These are phyloP conservation scores for Cucurbita maxima DNA, from an alignment of 306 rosid species.

Conservation along the genomic window DNA sequence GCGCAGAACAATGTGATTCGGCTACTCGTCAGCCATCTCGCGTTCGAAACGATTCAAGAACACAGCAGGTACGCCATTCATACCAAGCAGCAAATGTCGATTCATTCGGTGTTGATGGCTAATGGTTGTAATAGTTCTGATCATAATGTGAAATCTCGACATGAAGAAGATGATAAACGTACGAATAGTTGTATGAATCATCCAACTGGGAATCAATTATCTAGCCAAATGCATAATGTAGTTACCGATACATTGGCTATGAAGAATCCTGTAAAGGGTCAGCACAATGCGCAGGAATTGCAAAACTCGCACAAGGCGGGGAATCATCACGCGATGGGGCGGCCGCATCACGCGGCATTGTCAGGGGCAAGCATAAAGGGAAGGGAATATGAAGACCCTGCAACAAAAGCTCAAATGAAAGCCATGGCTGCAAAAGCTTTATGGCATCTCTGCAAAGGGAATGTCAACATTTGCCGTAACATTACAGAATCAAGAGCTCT, in stretches of 20 bases:
- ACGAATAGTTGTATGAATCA: neutral
- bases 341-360: neutral
- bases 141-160: neutral
- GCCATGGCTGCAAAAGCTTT: slow-evolving; percentile 63
- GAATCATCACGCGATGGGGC: neutral
- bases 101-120: slow-evolving; percentile 43
- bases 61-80: slow-evolving; percentile 49
- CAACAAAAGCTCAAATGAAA: slow-evolving; percentile 50
- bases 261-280: neutral
- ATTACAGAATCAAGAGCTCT: slow-evolving; percentile 69
- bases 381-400: slow-evolving; percentile 49
- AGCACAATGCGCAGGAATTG: neutral
- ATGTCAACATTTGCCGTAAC: slow-evolving; percentile 34
- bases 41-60: slow-evolving; percentile 66
- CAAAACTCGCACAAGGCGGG: neutral
- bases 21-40: slow-evolving; percentile 59
- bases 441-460: slow-evolving; percentile 47
- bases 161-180: slow-evolving; percentile 5
- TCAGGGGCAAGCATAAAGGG: slow-evolving; percentile 43
- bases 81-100: slow-evolving; percentile 26
- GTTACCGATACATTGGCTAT: slow-evolving; percentile 11
- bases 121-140: slow-evolving; percentile 11
- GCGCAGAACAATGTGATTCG: slow-evolving; percentile 56
- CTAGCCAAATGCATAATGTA: slow-evolving; percentile 17
- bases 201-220: slow-evolving; percentile 14